These are phyloP conservation scores for Lactarius trivialis DNA, from an alignment of 768 basidiomycete species.

Conservation along the genomic window DNA sequence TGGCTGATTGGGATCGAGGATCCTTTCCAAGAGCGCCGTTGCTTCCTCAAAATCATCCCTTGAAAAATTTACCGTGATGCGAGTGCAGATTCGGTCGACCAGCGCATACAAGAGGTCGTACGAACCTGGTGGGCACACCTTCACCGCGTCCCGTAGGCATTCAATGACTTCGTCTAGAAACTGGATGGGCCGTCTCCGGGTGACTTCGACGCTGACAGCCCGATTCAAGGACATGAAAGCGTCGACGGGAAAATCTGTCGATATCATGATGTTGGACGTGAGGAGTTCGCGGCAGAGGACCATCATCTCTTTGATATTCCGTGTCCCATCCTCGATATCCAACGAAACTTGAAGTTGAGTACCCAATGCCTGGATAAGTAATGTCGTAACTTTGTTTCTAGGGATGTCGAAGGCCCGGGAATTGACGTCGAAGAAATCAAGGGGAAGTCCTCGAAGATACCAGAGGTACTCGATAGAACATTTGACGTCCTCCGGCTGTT, in stretches of 20 bases:
- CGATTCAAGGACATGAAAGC: neutral
- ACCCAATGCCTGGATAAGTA: neutral
- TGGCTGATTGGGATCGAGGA: neutral
- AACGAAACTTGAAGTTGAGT: neutral
- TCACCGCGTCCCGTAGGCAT: too few species aligned
- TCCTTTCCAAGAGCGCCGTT: neutral
- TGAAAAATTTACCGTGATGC: neutral
- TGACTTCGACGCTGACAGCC: neutral
- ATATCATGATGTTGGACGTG: neutral
- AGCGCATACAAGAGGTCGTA: too few species aligned
- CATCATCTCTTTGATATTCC: too few species aligned
- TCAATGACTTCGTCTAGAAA: too few species aligned
- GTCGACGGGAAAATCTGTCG: neutral
- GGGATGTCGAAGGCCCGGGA: neutral
- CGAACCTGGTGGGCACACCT: too few species aligned
- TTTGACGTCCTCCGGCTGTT: too few species aligned
- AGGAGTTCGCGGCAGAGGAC: neutral
- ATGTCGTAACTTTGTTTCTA: neutral
- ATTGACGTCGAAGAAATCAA: too few species aligned
- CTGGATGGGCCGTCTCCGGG: neutral
- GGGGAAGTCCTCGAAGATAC: too few species aligned
- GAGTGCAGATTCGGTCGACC: neutral
- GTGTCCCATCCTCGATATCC: neutral
- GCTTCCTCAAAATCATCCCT: neutral
- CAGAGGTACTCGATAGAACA: too few species aligned